phyloP scores from a whole-genome alignment of 768 basidiomycete genomes.

The Porpolomopsis calyptriformis region DNA sequence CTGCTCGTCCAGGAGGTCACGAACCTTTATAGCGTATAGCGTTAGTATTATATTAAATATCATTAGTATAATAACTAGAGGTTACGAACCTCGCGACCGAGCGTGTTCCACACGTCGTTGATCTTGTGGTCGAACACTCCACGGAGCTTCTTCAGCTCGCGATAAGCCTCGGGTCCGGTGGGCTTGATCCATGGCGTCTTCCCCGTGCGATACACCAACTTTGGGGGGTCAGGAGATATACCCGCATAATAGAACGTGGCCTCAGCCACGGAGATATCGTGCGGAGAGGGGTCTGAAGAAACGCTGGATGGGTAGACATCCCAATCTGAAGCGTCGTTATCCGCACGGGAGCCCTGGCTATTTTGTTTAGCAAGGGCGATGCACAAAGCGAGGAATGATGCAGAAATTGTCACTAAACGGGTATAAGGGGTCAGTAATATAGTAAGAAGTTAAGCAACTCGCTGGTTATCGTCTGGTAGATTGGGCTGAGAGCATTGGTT shows the following conservation, averaged over 20 bases:
- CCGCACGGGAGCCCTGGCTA: neutral
- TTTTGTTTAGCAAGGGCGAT: neutral
- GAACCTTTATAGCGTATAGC: slow-evolving; percentile 15
- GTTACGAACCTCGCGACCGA: slow-evolving; percentile 18
- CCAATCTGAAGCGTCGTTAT: neutral
- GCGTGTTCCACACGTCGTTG: slow-evolving; percentile 22
- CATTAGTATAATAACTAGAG: neutral
- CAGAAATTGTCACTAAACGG: neutral
- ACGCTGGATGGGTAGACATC: slow-evolving; percentile 7
- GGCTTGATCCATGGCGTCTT: slow-evolving; percentile 17
- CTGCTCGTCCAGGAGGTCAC: slow-evolving; percentile 14
- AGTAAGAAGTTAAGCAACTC: no score
- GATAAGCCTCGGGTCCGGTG: slow-evolving; percentile 13
- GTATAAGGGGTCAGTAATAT: neutral
- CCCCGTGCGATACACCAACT: slow-evolving; percentile 19
- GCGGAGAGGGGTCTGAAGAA: slow-evolving; percentile 11
- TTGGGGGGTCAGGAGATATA: slow-evolving; percentile 16
- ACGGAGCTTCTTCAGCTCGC: slow-evolving; percentile 20
- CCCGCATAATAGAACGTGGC: slow-evolving; percentile 21
- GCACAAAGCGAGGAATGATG: neutral
- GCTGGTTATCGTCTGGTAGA: no score
- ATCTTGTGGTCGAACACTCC: slow-evolving; percentile 24
- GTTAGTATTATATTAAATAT: slow-evolving; percentile 13
- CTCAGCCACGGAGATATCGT: slow-evolving; percentile 14
- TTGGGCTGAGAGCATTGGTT: no score